A percentile compares a stretch with the other conserved stretches of the same genome.
These are phyloP conservation scores for Ogataea degrootiae DNA, from an alignment of 805 yeast genomes.

Conservation along the genomic window DNA sequence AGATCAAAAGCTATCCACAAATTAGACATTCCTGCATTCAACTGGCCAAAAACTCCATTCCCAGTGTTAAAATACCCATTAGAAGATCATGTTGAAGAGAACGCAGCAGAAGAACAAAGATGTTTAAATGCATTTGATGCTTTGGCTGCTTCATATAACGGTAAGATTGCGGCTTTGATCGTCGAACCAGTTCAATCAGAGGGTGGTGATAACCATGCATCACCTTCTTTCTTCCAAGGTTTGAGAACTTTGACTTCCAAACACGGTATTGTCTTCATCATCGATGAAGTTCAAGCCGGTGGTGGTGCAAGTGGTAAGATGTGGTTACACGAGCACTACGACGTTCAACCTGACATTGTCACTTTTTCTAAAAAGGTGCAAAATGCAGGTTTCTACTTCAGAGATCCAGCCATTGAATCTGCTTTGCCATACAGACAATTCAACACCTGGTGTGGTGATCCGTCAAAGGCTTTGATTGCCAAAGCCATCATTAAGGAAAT, in stretches of 20 bases:
- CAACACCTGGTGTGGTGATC: conserved; percentile 79
- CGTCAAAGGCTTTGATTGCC: conserved; percentile 62
- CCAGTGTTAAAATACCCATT: conserved; percentile 84
- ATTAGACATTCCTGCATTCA: conserved; percentile 54
- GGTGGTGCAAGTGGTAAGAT: conserved; percentile 69
- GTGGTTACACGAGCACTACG: conserved; percentile 72
- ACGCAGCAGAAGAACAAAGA: conserved; percentile 42
- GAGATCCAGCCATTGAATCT: conserved; percentile 54
- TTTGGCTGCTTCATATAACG: conserved; percentile 35
- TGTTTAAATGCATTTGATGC: conserved; percentile 42
- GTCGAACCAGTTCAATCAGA: conserved; percentile 66
- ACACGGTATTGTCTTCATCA: conserved; percentile 53
- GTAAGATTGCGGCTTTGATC: conserved; percentile 47
- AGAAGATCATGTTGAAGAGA: conserved; percentile 53
- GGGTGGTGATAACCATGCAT: conserved; percentile 74
- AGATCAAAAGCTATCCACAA: conserved; percentile 55
- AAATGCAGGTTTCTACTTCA: conserved; percentile 67
- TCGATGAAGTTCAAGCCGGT: conserved; percentile 74
- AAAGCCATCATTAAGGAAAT: conserved; percentile 55
- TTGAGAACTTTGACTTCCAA: conserved; percentile 56
- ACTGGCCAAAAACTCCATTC: conserved; percentile 60
- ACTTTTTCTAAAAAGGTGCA: conserved; percentile 71
- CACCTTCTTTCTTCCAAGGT: conserved; percentile 56
- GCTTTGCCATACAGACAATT: conserved; percentile 62
- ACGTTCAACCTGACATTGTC: conserved; percentile 60